Evolutionary conservation across 192 early-diverging fungal genomes (phyloP).

Genomic region (Dispira parvispora): DNA sequence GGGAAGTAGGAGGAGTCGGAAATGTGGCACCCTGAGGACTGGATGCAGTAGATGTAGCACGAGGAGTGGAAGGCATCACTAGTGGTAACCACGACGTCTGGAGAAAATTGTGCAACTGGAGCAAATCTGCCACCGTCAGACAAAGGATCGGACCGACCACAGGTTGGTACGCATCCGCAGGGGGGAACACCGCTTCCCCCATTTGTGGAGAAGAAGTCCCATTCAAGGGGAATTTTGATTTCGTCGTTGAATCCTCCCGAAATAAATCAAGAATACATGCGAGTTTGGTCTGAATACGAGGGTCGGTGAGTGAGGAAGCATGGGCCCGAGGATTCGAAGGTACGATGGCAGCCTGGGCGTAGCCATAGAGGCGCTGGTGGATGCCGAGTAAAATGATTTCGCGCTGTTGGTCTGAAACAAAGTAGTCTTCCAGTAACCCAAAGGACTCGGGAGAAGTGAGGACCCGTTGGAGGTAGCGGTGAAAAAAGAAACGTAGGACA

Average conservation of each 20-base stretch:
- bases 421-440: constrained; percentile 5
- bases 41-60: neutral
- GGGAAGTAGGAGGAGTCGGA: neutral
- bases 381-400: neutral
- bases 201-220: neutral
- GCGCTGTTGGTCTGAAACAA: constrained; percentile 1
- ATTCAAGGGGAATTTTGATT: neutral
- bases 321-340: neutral
- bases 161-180: neutral
- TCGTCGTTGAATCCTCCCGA: neutral
- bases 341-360: constrained; percentile 9
- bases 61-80: constrained; percentile 2
- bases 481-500: constrained; percentile 9
- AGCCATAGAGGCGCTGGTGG: constrained; percentile 6
- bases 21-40: neutral
- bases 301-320: neutral
- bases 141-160: constrained; percentile 2
- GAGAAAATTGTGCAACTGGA: neutral
- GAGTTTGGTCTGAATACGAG: neutral
- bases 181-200: neutral
- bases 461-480: constrained; percentile 3
- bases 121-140: neutral
- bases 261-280: neutral
- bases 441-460: constrained; percentile 2
- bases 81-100: constrained; percentile 4